Evolutionary conservation across 225 moss, liverwort and hornwort species (phyloP).

Genomic region (Neckera pumila): DNA sequence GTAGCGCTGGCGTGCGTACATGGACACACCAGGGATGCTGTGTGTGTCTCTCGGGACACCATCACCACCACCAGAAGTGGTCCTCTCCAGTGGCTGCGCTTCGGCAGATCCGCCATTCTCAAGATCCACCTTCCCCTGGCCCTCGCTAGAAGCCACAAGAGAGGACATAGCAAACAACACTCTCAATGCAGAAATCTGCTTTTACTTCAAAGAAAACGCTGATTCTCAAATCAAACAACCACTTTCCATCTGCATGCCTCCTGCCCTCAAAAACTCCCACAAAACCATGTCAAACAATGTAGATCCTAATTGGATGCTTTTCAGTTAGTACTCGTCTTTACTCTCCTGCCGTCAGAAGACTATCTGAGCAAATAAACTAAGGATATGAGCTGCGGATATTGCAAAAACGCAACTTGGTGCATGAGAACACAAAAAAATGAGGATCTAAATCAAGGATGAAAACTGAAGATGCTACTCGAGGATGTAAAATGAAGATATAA

Average conservation of each 20-base stretch:
- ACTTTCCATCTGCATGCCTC: background rate
- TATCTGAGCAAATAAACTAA: background rate
- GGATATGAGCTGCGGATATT: background rate
- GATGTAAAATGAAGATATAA: background rate
- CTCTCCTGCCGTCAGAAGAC: background rate
- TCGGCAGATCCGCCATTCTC: conserved; percentile 3
- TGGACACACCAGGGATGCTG: conserved; percentile 43
- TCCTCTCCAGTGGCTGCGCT: background rate
- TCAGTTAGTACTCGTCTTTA: background rate
- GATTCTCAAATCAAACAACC: background rate
- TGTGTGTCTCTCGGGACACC: conserved; percentile 17
- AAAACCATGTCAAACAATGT: background rate
- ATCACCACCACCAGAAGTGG: background rate
- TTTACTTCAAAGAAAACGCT: background rate
- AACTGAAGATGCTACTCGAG: background rate
- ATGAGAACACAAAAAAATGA: background rate
- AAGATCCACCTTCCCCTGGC: conserved; percentile 12
- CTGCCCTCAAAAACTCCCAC: background rate
- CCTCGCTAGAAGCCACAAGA: conserved; percentile 1
- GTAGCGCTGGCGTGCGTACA: conserved; percentile 44
- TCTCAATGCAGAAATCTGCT: background rate
- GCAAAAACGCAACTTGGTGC: background rate
- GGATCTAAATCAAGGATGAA: background rate
- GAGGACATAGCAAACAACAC: conserved; percentile 9
- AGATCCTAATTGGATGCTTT: no score